Conservation (phyloP, 768 basidiomycete genomes). For the Suillus bovinus region DNA sequence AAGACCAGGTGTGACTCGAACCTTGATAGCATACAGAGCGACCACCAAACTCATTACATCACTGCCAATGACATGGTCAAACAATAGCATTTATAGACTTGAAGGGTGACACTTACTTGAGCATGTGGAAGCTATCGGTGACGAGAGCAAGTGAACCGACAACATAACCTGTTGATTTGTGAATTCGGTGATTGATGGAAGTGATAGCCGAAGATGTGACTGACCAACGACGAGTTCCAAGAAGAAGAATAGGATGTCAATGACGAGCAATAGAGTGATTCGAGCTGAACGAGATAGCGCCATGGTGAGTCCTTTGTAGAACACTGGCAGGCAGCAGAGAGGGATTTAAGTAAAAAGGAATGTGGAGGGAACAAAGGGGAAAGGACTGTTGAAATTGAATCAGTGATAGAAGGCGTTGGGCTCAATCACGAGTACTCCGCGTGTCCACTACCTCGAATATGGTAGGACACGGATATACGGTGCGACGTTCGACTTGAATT, state of each 20-base stretch:
- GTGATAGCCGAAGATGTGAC: constrained; percentile 19
- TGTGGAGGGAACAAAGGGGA: neutral
- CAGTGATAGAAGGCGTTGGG: too few relatives aligned
- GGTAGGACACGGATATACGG: neutral
- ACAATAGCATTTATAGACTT: constrained; percentile 12
- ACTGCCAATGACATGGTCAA: constrained; percentile 43
- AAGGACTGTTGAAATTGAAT: neutral
- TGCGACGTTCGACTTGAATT: too few relatives aligned
- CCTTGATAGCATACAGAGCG: constrained; percentile 95
- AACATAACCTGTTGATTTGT: constrained; percentile 66
- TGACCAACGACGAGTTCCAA: constrained; percentile 80
- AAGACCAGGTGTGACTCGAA: constrained; percentile 20
- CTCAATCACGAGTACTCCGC: neutral
- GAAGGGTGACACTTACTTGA: constrained; percentile 67
- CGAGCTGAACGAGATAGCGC: constrained; percentile 65
- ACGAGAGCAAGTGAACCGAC: constrained; percentile 94
- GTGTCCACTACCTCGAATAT: neutral
- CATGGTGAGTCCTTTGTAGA: constrained; percentile 18
- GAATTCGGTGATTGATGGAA: neutral
- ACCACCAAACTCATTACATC: constrained; percentile 96
- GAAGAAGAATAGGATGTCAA: constrained; percentile 87
- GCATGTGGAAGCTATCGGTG: constrained; percentile 98
- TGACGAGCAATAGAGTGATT: constrained; percentile 74
- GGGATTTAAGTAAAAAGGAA: neutral
- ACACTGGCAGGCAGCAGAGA: neutral